Conservation (phyloP, 805 yeast species). For the Zygosaccharomyces bisporus region DNA sequence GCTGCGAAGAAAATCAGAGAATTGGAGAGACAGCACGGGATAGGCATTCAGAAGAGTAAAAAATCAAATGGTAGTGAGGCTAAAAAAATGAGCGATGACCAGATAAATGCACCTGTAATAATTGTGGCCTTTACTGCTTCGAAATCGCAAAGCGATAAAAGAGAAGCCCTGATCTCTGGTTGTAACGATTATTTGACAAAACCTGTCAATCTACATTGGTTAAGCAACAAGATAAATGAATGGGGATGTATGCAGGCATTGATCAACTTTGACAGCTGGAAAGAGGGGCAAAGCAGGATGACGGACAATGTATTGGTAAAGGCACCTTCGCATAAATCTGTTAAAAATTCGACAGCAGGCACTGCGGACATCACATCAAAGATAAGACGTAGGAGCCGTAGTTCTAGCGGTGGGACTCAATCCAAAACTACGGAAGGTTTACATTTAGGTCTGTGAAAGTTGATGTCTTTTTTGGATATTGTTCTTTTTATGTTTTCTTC, state of each 20-base stretch:
- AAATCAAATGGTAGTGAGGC: slow-evolving; percentile 15
- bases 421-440: slow-evolving; percentile 1
- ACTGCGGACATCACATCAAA: slow-evolving; percentile 1
- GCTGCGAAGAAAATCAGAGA: slow-evolving; percentile 90
- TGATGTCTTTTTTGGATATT: too few species aligned
- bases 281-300: slow-evolving; percentile 43
- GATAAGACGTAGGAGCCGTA: slow-evolving; percentile 10
- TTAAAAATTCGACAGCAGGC: slow-evolving; percentile 7
- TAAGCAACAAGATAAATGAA: slow-evolving; percentile 87
- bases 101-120: slow-evolving; percentile 79
- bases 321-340: slow-evolving; percentile 15
- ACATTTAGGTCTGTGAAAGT: slow-evolving; percentile 1
- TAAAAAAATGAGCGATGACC: slow-evolving; percentile 2
- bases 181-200: slow-evolving; percentile 95
- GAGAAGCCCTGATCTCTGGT: slow-evolving; percentile 92
- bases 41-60: slow-evolving; percentile 45
- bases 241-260: slow-evolving; percentile 99
- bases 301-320: slow-evolving; percentile 32
- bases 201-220: slow-evolving; percentile 93
- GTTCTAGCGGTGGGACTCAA: slow-evolving; percentile 13
- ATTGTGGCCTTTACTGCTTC: slow-evolving; percentile 96
- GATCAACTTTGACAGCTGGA: slow-evolving; percentile 94
- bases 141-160: slow-evolving; percentile 76
- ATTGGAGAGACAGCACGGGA: slow-evolving; percentile 72
- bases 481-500: background rate